phyloP scores from a whole-genome alignment of 352 stramenopile genomes.

The Phytophthora kernoviae region DNA sequence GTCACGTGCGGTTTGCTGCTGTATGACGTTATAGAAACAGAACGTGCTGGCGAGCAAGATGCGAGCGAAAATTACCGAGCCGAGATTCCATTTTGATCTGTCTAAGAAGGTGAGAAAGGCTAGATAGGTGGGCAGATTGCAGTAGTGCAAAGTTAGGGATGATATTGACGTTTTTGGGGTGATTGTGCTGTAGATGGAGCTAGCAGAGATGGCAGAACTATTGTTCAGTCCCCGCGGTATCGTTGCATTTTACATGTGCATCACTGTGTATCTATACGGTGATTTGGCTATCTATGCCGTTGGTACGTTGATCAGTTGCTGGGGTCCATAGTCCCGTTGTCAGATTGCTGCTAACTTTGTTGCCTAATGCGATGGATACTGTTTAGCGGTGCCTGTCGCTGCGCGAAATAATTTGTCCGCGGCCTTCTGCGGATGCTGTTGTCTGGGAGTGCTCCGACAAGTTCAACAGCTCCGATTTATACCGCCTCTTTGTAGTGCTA shows the following conservation, averaged over 20 bases:
- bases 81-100: slow-evolving; percentile 68
- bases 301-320: slow-evolving; percentile 47
- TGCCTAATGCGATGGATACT: too few relatives aligned
- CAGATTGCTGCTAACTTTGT: neutral
- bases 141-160: neutral
- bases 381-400: slow-evolving; percentile 80
- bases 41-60: slow-evolving; percentile 61
- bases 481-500: slow-evolving; percentile 78
- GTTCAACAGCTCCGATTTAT: slow-evolving; percentile 81
- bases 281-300: slow-evolving; percentile 89
- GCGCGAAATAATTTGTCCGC: slow-evolving; percentile 83
- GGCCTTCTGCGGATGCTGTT: slow-evolving; percentile 43
- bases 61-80: slow-evolving; percentile 34
- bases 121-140: neutral
- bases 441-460: slow-evolving; percentile 76
- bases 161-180: neutral
- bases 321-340: too few relatives aligned
- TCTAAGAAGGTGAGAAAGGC: slow-evolving; percentile 71
- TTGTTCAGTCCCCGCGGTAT: slow-evolving; percentile 72
- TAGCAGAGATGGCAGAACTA: slow-evolving; percentile 83
- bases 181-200: slow-evolving; percentile 61
- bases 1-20: slow-evolving; percentile 24
- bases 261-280: slow-evolving; percentile 87
- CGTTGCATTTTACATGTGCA: slow-evolving; percentile 80
- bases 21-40: slow-evolving; percentile 43